Base-by-base conservation (phyloP, 768 basidiomycete species). In the Tulasnella sp. region DNA sequence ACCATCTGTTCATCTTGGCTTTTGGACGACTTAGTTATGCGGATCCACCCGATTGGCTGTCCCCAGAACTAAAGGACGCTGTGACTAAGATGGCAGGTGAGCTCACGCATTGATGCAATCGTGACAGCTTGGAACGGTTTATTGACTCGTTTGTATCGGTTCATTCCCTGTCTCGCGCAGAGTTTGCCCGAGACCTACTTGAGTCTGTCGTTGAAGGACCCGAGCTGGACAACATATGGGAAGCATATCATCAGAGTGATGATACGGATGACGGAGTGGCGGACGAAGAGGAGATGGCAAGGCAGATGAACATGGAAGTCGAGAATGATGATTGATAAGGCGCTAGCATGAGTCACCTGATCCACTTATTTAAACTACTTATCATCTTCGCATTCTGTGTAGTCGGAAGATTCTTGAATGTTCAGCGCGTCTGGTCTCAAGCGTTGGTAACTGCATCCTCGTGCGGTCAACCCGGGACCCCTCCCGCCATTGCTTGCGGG, bases 21-120 rank as follows among this genome's bases (percentile, higher is more conserved):
- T 90, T 96, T 78, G 93, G 94, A 54, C 89, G 94, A 81, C 86
- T 96, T 73, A 91, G 92, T 79, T 95, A 90, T 81, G 91, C 92
- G 8, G 91, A 91, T 72, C 87, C 90, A 16, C 92, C 92, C 22
- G 88, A 89, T 69, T 93, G 92, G 91, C 84, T 93, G 44, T 86
- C 88, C 34, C 79, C 80, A 22, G 84, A 86, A 73, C 84, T 85
- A 22, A 87, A 86, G 79, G 83, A 84, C 31, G 88, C 89, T 72
- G 83, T 92, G 60, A 88, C 87, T 82, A 83, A 85, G 40, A 85
- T 90, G 46, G 86, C 87, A 82, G 91, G 93, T 91, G 84, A 75
- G 88, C 83, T 28, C 24, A 20, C 16, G 11, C 40, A 48, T 64
- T 40, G 48, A 60, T 77, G n/a, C 24, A 77, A 18, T n/a, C 12